Base-by-base conservation (phyloP, 257 asterid species). In the Orobanche coerulescens region DNA sequence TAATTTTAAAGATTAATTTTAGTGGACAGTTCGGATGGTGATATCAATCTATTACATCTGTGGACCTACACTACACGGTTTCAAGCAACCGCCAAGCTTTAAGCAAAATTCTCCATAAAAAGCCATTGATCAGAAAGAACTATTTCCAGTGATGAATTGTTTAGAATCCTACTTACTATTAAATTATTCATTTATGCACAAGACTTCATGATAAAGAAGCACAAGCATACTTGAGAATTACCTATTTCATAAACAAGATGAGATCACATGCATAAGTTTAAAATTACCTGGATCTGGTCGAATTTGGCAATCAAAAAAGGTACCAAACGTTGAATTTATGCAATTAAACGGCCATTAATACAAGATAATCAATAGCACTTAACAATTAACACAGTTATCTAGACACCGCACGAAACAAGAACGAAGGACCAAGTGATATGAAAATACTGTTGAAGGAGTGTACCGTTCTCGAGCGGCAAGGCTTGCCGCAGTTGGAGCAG, bases 401-500 rank as follows among this genome's bases (percentile, higher is more conserved):
- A 6, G 4, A 43, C 2, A 4, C 20, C 23, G 16, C 9, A 30
- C 24, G 16, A 16, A 40, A 46, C 61, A 10, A 1, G 31, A 23
- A 40, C 19, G 6, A 54, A 18, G 4, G 51, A 65, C 51, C n/a
- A 44, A 25, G 55, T 42, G 36, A 43, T 18, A 58, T 20, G 25
- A 36, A 58, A 60, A 37, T 23, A 61, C 2, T 33, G 57, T 19
- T 23, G 1, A 39, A 31, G 57, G 58, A 40, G 33, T 23, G 26
- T 86, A 93, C 99, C 37, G 95, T 93, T 86, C 77, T 81, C 60
- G 97, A 82, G 66, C 97, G 97, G 75, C 99, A 93, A 49, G 95
- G 96, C 71, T 93, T 93, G 67, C 92, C 82, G 58, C 99, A 93
- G 36, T 73, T 18, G 57, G 94, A 53, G 82, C 99, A 93, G 64